phyloP scores from a whole-genome alignment of 108 stramenopile species.

The Mayamaea pseudoterrestris region DNA sequence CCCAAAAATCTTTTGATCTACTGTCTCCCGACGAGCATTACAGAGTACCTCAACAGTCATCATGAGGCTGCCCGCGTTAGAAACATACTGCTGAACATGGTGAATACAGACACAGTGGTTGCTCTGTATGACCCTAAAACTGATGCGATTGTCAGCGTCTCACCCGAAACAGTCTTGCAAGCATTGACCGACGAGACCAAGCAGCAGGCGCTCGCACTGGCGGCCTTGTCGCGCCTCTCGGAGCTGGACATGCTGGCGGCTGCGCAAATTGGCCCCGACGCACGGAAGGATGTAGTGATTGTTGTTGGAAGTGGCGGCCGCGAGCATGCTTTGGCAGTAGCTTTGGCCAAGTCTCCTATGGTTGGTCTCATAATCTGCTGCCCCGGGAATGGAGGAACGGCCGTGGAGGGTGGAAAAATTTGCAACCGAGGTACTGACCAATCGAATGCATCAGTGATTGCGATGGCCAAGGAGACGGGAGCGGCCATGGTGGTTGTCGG shows the following conservation, averaged over 20 bases:
- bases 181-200: constrained; percentile 5
- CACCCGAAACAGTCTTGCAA: constrained; percentile 11
- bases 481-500: constrained; percentile 91
- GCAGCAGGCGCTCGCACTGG: constrained; percentile 11
- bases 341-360: constrained; percentile 67
- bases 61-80: constrained; percentile 53
- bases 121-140: constrained; percentile 39
- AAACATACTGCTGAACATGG: constrained; percentile 24
- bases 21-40: constrained; percentile 48
- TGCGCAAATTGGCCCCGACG: constrained; percentile 19
- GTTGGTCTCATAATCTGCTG: constrained; percentile 56
- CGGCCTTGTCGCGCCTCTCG: constrained; percentile 29
- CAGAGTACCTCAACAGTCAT: constrained; percentile 54
- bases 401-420: constrained; percentile 55
- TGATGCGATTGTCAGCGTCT: constrained; percentile 27
- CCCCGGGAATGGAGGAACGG: constrained; percentile 87
- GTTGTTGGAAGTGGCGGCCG: constrained; percentile 80
- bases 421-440: constrained; percentile 38
- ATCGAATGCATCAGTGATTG: constrained; percentile 61
- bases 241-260: constrained; percentile 29
- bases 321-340: constrained; percentile 79
- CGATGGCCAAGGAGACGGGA: constrained; percentile 34
- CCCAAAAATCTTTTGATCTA: constrained; percentile 39
- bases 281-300: constrained; percentile 49
- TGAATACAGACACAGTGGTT: constrained; percentile 22